Base-by-base conservation (phyloP, 371 early-diverging fungal genomes). In the Nosema muscidifuracis region DNA sequence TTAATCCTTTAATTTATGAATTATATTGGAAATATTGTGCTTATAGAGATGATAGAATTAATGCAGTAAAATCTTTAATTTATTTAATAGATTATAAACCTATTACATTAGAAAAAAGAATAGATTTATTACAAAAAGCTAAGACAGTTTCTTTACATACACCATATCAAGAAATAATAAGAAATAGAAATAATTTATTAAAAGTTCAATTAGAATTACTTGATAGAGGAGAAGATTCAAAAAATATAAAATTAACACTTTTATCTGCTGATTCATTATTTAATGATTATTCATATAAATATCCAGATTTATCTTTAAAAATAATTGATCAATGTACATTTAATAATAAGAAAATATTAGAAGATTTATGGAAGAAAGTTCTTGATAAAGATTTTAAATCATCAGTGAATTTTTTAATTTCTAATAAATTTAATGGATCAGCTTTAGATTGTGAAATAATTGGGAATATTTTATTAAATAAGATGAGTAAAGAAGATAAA, bases 221-320 rank as follows among this genome's bases (percentile, higher is more conserved):
- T n/a, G 61, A 42, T 15, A 67, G 71, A 60, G 64, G 65, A 18
- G 47, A 65, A 62, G 26, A 61, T 58, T 33, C 40, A 18, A 43
- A 57, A 16, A 44, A 24, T 0, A 36, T 69, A 42, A 68, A 44
- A 30, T 70, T 67, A 36, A 30, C 13, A 6, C 43, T 79, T n/a
- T 56, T 76, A 4, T 47, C 56, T 42, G 73, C 79, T 47, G 74
- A 79, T 56, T 55, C 18, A 4, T 43, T 79, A n/a, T 71, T 74
- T n/a, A 79, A 79, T 34, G 79, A 79, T 31, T 79, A 76, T 66
- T 43, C 67, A 31, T 65, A 68, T 61, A 73, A 76, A 30, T 56
- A 67, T 47, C 65, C 60, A 22, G 79, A 73, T 57, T 47, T 76
- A 13, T 73, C 67, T 36, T 44, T 79, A 20, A 62, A 42, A 55